A percentile compares a stretch with the other conserved stretches of the same genome.
Evolutionary conservation across 2,329 filamentous ascomycete genomes (phyloP).

Genomic region (Aplosporella prunicola): DNA sequence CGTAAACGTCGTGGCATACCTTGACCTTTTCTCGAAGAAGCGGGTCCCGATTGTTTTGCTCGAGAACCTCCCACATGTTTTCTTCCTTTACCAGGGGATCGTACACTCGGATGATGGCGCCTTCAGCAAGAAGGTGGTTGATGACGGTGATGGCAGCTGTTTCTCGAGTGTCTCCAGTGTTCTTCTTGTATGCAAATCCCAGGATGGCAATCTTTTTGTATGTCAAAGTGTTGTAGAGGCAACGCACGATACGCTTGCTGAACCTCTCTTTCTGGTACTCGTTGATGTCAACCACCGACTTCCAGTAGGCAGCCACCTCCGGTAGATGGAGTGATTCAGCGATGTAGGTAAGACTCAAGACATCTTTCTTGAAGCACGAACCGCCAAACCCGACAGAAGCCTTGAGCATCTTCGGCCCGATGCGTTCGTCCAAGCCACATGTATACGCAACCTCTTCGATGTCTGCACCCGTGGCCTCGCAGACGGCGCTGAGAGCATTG

Average conservation of each 20-base stretch:
- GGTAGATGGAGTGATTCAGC: slow-evolving; percentile 59
- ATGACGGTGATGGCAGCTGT: slow-evolving; percentile 60
- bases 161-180: slow-evolving; percentile 67
- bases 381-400: slow-evolving; percentile 71
- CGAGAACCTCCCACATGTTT: slow-evolving; percentile 20
- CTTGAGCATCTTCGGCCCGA: slow-evolving; percentile 64
- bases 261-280: slow-evolving; percentile 65
- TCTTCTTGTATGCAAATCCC: slow-evolving; percentile 72
- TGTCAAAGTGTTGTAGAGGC: slow-evolving; percentile 58
- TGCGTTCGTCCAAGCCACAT: slow-evolving; percentile 60
- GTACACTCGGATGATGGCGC: slow-evolving; percentile 24
- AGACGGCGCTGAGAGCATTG: slow-evolving; percentile 72
- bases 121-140: slow-evolving; percentile 54
- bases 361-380: slow-evolving; percentile 74
- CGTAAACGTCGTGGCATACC: neutral
- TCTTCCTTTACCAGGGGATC: slow-evolving; percentile 26
- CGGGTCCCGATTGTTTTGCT: neutral
- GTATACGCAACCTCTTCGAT: slow-evolving; percentile 62
- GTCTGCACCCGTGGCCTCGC: slow-evolving; percentile 65
- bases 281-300: slow-evolving; percentile 65
- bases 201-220: slow-evolving; percentile 63
- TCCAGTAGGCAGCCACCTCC: slow-evolving; percentile 69
- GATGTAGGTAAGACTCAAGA: slow-evolving; percentile 63
- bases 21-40: neutral
- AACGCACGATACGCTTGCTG: slow-evolving; percentile 53